Percentiles rank a stretch among this genome's conserved stretches.
Conservation (phyloP, 129 eudicot species). For the sunflower (Helianthus annuus) region DNA sequence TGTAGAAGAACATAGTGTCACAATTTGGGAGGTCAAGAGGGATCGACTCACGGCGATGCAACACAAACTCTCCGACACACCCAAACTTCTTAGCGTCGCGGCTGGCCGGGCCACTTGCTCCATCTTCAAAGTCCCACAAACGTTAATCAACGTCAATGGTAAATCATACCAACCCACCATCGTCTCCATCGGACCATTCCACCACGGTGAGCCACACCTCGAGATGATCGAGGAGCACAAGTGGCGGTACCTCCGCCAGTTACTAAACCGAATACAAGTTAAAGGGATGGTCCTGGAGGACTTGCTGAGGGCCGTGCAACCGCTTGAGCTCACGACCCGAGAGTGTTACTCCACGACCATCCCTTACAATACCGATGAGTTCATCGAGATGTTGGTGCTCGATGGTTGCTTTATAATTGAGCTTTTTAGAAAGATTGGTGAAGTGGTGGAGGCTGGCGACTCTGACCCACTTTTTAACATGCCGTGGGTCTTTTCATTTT, state of each 20-base stretch:
- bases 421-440: conserved; percentile 51
- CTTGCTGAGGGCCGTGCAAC: conserved; percentile 46
- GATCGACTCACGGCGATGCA: conserved; percentile 55
- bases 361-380: conserved; percentile 38
- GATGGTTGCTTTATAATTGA: conserved; percentile 87
- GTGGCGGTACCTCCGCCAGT: conserved; percentile 57
- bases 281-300: conserved; percentile 45
- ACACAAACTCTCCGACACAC: conserved; percentile 46
- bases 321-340: conserved; percentile 50
- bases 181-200: conserved; percentile 80
- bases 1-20: conserved; percentile 25
- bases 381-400: conserved; percentile 71
- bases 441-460: conserved; percentile 33
- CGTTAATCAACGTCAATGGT: conserved; percentile 58
- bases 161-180: conserved; percentile 63
- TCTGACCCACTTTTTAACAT: conserved; percentile 61
- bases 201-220: conserved; percentile 59
- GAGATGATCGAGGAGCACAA: conserved; percentile 86
- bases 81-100: conserved; percentile 48
- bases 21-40: conserved; percentile 52
- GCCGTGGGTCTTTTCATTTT: conserved; percentile 65
- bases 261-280: conserved; percentile 38
- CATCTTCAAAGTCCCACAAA: conserved; percentile 72
- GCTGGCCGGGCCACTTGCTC: conserved; percentile 71
- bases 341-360: conserved; percentile 62